Base-by-base conservation (phyloP, 2,329 filamentous ascomycete genomes). In the Colletotrichum godetiae region DNA sequence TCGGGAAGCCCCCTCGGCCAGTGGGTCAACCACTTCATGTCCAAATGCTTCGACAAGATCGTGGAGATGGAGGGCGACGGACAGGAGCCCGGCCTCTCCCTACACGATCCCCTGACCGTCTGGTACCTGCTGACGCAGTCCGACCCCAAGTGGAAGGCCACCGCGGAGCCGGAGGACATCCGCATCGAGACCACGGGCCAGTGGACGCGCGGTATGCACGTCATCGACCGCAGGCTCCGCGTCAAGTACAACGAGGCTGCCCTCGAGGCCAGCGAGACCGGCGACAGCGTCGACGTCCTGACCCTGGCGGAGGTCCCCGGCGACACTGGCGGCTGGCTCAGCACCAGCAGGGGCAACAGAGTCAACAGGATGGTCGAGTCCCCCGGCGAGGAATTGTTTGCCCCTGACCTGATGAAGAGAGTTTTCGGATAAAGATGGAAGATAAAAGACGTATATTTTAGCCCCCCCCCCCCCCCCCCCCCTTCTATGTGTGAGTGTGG, bases 201-300 rank as follows among this genome's bases (percentile, higher is more conserved):
- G 85, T 99, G 97, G 97, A 97, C 95, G 58, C 88, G 94, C 69
- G 96, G 97, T 1, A 95, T 97, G 92, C 95, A 95, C 79, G 88
- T 98, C 37, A 86, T 95, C 53, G 97, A 99, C 85, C 88, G 91
- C 46, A 89, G 97, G 57, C 83, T 84, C 49, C 84, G 91, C 67
- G 86, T 84, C 75, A 90, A 90, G 79, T 86, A 86, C 6, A 87
- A 83, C 12, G 85, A 86, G 74, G 80, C 80, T 6, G 79, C 80
- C 62, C 75, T 80, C 35, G 79, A 82, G 56, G 79, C 81, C 59
- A 68, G 55, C 33, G 76, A 72, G 27, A 11, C 53, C 78, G 75
- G 80, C 79, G 78, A 81, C 12, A 81, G 82, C 57, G 78, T 84
- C 35, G 78, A 82, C 59, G 76, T 85, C 78, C 72, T 84, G 24